Base-by-base conservation (phyloP, 1,139 yeast species). In the Geotrichum citri-aurantii region DNA sequence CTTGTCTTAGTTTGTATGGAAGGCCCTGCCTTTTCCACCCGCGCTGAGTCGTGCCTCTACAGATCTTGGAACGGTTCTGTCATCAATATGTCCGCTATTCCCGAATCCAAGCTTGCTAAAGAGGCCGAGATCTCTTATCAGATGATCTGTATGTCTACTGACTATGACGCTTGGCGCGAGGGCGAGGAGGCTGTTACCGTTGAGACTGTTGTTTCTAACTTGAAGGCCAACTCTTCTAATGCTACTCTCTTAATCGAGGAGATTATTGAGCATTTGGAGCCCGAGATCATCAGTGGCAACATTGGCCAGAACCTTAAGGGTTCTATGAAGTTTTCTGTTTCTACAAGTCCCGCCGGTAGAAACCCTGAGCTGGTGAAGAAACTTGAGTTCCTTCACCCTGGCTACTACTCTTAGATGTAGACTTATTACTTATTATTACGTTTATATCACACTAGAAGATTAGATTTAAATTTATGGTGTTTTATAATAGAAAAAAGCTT, bases 61-160 rank as follows among this genome's bases (percentile, higher is more conserved):
- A 81, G 91, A 69, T 75, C 86, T 48, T 88, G 95, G 86, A 97
- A 97, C 60, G 99, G 97, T 11, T 82, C 90, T 46, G 95, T 93
- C 57, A 93, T 95, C 73, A 93, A 93, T 77, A 93, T 93, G 99
- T 86, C 96, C 57, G 95, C 90, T 59, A 75, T 93, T 60, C 99
- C 99, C 27, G 99, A 93, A 75, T 87, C 96, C 48, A 95, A 93
- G 74, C 81, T 93, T 65, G 99, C 99, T 11, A 84, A 95, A 70
- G 99, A 93, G 75, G 97, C 98, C 42, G 99, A 93, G 74, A 86
- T 93, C 65, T 81, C 96, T 42, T 93, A 95, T 75, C 98, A 92
- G 74, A 93, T 93, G 97, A 82, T 93, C 64, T 93, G 99, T 76
- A 95, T 93, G 99, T 87, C 96, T 1, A 93, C 99, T 19, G 99